phyloP scores from a whole-genome alignment of 352 stramenopile genomes.

The Thalassiosira delicatula region DNA sequence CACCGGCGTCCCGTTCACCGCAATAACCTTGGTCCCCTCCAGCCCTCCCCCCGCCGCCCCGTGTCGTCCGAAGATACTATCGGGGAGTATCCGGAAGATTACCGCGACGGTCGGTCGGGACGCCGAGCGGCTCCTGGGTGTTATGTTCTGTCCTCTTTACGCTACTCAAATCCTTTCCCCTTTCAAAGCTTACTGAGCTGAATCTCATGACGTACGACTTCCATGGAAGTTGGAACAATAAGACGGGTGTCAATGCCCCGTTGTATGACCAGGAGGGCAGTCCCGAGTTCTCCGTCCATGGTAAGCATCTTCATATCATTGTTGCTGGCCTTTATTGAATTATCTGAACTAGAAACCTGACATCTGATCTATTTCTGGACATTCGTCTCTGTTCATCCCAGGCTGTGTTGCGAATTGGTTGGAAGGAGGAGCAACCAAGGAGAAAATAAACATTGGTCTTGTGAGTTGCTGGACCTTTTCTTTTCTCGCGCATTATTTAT shows the following conservation, averaged over 20 bases:
- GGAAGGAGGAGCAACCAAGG: slow-evolving; percentile 18
- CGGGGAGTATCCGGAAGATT: slow-evolving; percentile 50
- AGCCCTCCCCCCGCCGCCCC: slow-evolving; percentile 10
- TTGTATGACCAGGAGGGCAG: slow-evolving; percentile 33
- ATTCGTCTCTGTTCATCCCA: not conserved
- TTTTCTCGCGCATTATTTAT: no score
- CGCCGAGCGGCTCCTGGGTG: slow-evolving; percentile 17
- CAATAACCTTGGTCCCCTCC: slow-evolving; percentile 59
- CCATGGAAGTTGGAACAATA: slow-evolving; percentile 37
- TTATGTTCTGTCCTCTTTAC: no score
- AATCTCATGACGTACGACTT: slow-evolving; percentile 57
- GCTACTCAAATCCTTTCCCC: no score
- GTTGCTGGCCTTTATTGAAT: no score
- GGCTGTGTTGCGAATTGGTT: slow-evolving; percentile 51
- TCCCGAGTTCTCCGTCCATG: slow-evolving; percentile 27
- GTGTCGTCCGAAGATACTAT: slow-evolving; percentile 57
- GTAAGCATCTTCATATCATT: no score
- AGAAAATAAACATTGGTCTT: slow-evolving; percentile 42
- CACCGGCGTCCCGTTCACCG: slow-evolving; percentile 62
- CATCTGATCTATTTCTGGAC: no score
- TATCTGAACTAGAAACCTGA: no score
- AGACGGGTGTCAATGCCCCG: slow-evolving; percentile 35
- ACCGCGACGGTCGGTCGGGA: slow-evolving; percentile 44
- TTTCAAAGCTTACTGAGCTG: slow-evolving; percentile 14
- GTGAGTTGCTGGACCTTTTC: no score